These are phyloP conservation scores for Scutellaria minor DNA, from an alignment of 257 asterid genomes.

Conservation along the genomic window DNA sequence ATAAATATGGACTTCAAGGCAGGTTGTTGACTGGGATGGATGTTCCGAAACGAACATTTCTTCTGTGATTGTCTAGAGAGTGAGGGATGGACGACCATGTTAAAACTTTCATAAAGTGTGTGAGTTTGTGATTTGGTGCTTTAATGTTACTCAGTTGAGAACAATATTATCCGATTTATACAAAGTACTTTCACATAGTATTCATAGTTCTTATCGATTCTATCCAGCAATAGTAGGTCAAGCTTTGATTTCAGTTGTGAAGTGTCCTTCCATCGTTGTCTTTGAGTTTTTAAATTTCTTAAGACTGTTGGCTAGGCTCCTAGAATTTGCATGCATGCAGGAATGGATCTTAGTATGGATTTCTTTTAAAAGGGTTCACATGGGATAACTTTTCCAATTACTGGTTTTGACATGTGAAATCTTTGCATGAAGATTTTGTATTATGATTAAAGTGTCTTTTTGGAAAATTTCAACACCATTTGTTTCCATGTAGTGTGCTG, in stretches of 20 bases:
- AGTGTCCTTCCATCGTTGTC: not conserved
- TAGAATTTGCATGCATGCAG: not conserved
- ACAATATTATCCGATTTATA: not conserved
- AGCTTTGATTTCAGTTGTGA: not conserved
- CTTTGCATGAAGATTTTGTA: not conserved
- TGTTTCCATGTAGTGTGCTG: slow-evolving; percentile 11
- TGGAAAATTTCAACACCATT: slow-evolving; percentile 7
- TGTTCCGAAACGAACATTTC: not conserved
- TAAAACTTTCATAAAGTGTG: slow-evolving; percentile 1
- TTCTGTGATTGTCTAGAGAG: not conserved
- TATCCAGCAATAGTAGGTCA: slow-evolving; percentile 15
- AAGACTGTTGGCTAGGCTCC: slow-evolving; percentile 5
- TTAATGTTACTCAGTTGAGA: not conserved
- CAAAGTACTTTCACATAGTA: not conserved
- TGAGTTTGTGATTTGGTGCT: not conserved
- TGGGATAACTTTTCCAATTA: slow-evolving; percentile 9
- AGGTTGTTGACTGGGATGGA: slow-evolving; percentile 12
- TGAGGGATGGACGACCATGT: not conserved
- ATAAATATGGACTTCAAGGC: not conserved
- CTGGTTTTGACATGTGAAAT: not conserved
- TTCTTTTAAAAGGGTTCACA: not conserved
- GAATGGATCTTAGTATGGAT: not conserved
- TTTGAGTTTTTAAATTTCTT: not conserved
- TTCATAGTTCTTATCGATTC: not conserved
- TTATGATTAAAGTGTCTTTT: not conserved